Base-by-base conservation (phyloP, 2,329 filamentous ascomycete species). In the Ramularia endophylla region DNA sequence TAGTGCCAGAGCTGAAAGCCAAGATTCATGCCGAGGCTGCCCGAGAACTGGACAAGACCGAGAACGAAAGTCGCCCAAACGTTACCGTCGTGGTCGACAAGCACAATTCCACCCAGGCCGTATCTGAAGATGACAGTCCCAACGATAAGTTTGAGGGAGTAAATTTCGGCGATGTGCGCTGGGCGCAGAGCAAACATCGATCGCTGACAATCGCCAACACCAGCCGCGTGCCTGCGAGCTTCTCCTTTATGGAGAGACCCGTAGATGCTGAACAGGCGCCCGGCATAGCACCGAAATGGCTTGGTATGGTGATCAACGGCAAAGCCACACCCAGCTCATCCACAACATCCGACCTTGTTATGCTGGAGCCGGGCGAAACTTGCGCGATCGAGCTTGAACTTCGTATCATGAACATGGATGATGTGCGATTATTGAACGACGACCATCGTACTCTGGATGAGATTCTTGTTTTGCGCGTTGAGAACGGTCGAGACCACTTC, bases 161-260 rank as follows among this genome's bases (percentile, higher is more conserved):
- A 1, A 78, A 90, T 55, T 92, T 97, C 61, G 89, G 88, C 1
- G 69, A 81, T 3, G 69, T 95, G 2, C 70, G 74, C 2, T 94
- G 84, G 55, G 71, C 83, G 28, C 76, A 83, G 44, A 76, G 72
- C 6, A 78, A 83, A 52, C 73, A 71, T 7, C 75, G 82, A 4
- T 77, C 73, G 3, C 62, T 97, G 31, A 97, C 89, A 0, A 78
- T 98, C 41, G 92, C 92, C 18, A 98, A 98, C 54, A 98, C 92
- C 0, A 84, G 92, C 2, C 76, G 87, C 19, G 87, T 94, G 0
- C 65, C 81, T 2, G 89, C 92, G 0, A 85, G 73, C 0, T 83
- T 95, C 56, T 77, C 75, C 2, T 94, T 98, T 60, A 78, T 89
- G 1, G 83, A 87, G 44, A 81, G 81, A 48, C 82, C 85, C 2